A percentile compares a stretch with the other conserved stretches of the same genome.
Evolutionary conservation across 2,329 filamentous ascomycete genomes (phyloP).

Genomic region (Aspergillus flavus): DNA sequence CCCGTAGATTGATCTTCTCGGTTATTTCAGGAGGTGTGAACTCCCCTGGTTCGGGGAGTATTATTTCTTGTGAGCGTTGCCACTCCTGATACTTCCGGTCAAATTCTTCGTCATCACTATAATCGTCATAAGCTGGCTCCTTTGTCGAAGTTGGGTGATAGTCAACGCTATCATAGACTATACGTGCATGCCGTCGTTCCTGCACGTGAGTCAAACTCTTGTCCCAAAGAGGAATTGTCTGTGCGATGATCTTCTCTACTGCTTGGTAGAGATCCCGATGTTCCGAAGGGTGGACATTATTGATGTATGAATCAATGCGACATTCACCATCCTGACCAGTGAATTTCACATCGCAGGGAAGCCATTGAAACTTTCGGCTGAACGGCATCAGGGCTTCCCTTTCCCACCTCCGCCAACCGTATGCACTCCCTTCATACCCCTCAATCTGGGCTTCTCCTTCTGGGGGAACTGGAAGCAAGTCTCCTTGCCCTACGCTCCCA

Average conservation of each 20-base stretch:
- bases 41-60: slow-evolving; percentile 20
- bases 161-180: slow-evolving; percentile 10
- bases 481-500: slow-evolving; percentile 17
- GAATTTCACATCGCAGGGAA: slow-evolving; percentile 44
- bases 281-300: slow-evolving; percentile 45
- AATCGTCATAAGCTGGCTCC: slow-evolving; percentile 12
- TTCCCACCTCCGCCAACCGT: not conserved
- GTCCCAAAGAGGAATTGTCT: slow-evolving; percentile 53
- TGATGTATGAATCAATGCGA: slow-evolving; percentile 46
- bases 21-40: not conserved
- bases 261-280: slow-evolving; percentile 37
- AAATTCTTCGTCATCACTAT: slow-evolving; percentile 9
- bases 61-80: slow-evolving; percentile 9
- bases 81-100: slow-evolving; percentile 3
- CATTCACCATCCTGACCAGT: slow-evolving; percentile 13
- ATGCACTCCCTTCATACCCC: not conserved
- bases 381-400: not conserved
- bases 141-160: slow-evolving; percentile 7
- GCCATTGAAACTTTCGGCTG: slow-evolving; percentile 50
- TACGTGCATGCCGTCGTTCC: slow-evolving; percentile 6
- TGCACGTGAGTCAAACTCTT: slow-evolving; percentile 19
- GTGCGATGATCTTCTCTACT: slow-evolving; percentile 42
- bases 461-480: slow-evolving; percentile 14
- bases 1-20: slow-evolving; percentile 20
- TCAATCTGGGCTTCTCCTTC: not conserved